phyloP scores from a whole-genome alignment of 495 filamentous ascomycete genomes.

The Aspergillus saccharolyticus region DNA sequence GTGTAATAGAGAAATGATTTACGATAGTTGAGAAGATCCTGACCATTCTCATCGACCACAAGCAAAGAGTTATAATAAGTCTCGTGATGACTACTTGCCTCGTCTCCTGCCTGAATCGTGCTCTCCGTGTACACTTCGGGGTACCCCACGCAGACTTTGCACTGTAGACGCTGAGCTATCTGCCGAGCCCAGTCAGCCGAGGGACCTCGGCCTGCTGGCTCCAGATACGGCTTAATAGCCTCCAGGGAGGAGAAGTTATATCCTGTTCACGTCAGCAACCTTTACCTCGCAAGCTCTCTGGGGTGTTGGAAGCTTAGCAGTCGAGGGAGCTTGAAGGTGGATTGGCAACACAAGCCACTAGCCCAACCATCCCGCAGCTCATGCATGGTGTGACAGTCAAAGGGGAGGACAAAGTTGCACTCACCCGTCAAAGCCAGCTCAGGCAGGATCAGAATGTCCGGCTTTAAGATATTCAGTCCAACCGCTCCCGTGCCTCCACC shows the following conservation, averaged over 20 bases:
- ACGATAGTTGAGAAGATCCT: slow-evolving; percentile 75
- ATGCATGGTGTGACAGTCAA: slow-evolving; percentile 4
- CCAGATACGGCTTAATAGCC: slow-evolving; percentile 76
- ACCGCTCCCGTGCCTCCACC: slow-evolving; percentile 5
- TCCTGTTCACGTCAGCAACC: slow-evolving; percentile 42
- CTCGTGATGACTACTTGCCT: slow-evolving; percentile 19
- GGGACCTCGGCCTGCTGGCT: slow-evolving; percentile 66
- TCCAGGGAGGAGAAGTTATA: slow-evolving; percentile 84
- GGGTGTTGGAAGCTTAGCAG: not conserved
- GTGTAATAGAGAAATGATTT: slow-evolving; percentile 89
- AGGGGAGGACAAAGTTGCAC: slow-evolving; percentile 20
- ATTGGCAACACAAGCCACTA: not conserved
- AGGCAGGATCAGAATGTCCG: slow-evolving; percentile 69
- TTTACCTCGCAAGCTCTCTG: not conserved
- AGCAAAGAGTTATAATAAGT: slow-evolving; percentile 77
- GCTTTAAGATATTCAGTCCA: slow-evolving; percentile 27
- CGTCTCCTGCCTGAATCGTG: not conserved
- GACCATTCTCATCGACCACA: slow-evolving; percentile 66
- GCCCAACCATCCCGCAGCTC: slow-evolving; percentile 5
- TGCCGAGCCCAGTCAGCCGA: slow-evolving; percentile 75
- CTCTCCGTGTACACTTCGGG: slow-evolving; percentile 55
- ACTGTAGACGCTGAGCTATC: slow-evolving; percentile 65
- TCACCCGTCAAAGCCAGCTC: slow-evolving; percentile 85
- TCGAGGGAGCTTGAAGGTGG: not conserved
- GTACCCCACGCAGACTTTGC: slow-evolving; percentile 85